These are phyloP conservation scores for Tetrahymena borealis DNA, from an alignment of 73 alveolate genomes.

Conservation along the genomic window DNA sequence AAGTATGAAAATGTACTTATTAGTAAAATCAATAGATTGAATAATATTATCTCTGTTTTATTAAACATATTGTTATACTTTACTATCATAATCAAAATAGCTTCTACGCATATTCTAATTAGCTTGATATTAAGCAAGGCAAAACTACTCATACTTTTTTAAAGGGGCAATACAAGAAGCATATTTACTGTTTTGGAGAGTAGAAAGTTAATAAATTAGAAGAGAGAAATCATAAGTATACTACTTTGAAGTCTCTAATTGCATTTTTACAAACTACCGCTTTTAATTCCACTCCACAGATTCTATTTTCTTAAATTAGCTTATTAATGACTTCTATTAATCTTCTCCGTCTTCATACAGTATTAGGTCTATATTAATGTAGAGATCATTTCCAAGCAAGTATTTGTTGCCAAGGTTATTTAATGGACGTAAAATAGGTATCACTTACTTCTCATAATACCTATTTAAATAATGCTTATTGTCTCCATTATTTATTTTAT, in stretches of 20 bases:
- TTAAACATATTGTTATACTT: background rate
- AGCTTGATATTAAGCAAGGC: background rate
- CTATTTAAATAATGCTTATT: too few relatives aligned
- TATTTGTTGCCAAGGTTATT: background rate
- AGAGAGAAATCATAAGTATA: background rate
- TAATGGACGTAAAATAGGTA: background rate
- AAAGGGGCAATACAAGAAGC: background rate
- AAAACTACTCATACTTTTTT: background rate
- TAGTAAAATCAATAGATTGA: background rate
- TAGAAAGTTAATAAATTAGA: background rate
- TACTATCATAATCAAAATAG: background rate
- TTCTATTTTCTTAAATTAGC: background rate
- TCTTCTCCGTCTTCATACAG: background rate
- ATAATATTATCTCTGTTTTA: background rate
- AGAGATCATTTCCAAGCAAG: background rate
- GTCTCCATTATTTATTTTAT: too few relatives aligned
- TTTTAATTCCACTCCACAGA: background rate
- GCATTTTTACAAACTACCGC: background rate
- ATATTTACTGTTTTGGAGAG: background rate
- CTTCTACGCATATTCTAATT: background rate
- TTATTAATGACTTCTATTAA: background rate
- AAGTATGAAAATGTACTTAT: background rate
- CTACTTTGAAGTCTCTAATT: background rate
- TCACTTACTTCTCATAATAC: background rate
- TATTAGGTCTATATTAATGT: background rate